A percentile compares a stretch with the other conserved stretches of the same genome.
These are phyloP conservation scores for Trametes coccinea DNA, from an alignment of 768 basidiomycete genomes.

Conservation along the genomic window DNA sequence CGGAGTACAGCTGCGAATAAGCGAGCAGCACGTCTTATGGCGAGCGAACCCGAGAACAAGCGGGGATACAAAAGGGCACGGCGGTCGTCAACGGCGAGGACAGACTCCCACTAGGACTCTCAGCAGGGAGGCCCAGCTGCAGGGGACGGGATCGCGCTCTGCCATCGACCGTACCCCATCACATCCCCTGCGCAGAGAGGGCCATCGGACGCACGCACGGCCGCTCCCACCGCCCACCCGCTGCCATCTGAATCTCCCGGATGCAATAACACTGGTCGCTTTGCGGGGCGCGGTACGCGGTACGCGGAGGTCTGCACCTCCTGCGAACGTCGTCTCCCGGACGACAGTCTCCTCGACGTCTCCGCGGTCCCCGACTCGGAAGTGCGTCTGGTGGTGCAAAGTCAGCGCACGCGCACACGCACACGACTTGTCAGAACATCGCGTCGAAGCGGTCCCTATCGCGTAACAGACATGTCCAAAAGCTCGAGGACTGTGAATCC, in stretches of 20 bases:
- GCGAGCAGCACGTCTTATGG: too few species aligned
- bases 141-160: conserved; percentile 4
- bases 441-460: too few species aligned
- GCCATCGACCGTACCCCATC: background rate
- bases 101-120: too few species aligned
- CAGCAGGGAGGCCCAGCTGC: background rate
- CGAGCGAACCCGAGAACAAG: too few species aligned
- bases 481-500: background rate
- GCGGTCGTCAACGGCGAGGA: conserved; percentile 1
- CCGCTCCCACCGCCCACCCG: background rate
- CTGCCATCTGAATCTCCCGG: background rate
- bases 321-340: conserved; percentile 6
- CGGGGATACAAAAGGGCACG: background rate
- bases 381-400: too few species aligned
- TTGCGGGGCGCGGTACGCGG: too few species aligned
- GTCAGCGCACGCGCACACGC: too few species aligned
- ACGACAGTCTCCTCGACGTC: background rate
- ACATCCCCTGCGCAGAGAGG: background rate
- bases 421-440: too few species aligned
- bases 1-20: too few species aligned
- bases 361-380: too few species aligned
- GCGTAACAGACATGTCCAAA: too few species aligned
- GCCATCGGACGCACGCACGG: background rate
- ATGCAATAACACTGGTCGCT: too few species aligned
- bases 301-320: background rate